Evolutionary conservation across 2,329 filamentous ascomycete genomes (phyloP), one percentile per base, ranked within the genome.

Genomic region (Hansfordia pulvinata): DNA sequence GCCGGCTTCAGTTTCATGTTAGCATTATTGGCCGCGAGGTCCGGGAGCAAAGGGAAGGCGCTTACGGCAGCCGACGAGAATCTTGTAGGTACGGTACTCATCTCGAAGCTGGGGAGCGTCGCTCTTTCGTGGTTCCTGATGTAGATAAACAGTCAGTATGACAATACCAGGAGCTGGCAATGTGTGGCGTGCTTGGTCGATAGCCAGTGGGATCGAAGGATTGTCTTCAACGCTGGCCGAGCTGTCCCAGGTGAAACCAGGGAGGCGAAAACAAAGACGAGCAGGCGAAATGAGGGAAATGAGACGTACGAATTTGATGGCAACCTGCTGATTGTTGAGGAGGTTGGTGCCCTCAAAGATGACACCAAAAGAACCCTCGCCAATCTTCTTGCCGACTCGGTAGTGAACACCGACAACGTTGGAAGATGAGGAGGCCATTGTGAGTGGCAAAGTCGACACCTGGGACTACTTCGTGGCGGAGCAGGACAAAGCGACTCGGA

Each of bases 401-500:
- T 98, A 98, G 62, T 98, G 90, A 41, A 98, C 90, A 52, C 90
- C 90, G 47, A 96, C 90, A 42, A 98, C 90, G 59, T 96, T 96
- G 35, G 85, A 93, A 37, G 83, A 90, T 33, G 80, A 84, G 38
- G 82, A 86, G 32, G 83, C 75, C 83, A 90, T 90, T 51, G 46
- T 51, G 51, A 41, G 11, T n/a, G n/a, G n/a, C n/a, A n/a, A n/a
- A n/a, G n/a, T n/a, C n/a, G n/a, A n/a, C n/a, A n/a, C n/a, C n/a
- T n/a, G n/a, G n/a, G n/a, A n/a, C n/a, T n/a, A n/a, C n/a, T n/a
- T n/a, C n/a, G n/a, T n/a, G n/a, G n/a, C n/a, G n/a, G n/a, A n/a
- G n/a, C n/a, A n/a, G n/a, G n/a, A n/a, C n/a, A n/a, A n/a, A n/a
- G n/a, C n/a, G n/a, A n/a, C n/a, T n/a, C n/a, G n/a, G n/a, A n/a